Percentiles rank a stretch among this genome's conserved stretches.
phyloP scores from a whole-genome alignment of 306 rosid species.

The cucumber (Cucumis sativus) region Cucumber_9930_V3 NC_026660.2:5093001-5093500 shows the following conservation, averaged over 20 bases:
- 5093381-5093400: neutral
- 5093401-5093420: neutral
- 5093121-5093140: neutral
- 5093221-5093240: neutral
- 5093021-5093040: too few relatives aligned
- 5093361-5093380: neutral
- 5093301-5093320: too few relatives aligned
- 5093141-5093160: neutral
- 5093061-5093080: neutral
- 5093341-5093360: too few relatives aligned
- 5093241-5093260: neutral
- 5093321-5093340: too few relatives aligned
- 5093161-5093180: neutral
- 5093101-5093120: neutral
- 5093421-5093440: neutral
- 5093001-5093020: too few relatives aligned
- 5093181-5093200: neutral
- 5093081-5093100: neutral
- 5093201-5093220: neutral
- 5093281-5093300: too few relatives aligned
- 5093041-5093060: too few relatives aligned
- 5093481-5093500: neutral
- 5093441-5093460: neutral
- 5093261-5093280: neutral
- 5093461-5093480: neutral